Base-by-base conservation (phyloP, 208 protist species). In the Leishmania mexicana region DNA sequence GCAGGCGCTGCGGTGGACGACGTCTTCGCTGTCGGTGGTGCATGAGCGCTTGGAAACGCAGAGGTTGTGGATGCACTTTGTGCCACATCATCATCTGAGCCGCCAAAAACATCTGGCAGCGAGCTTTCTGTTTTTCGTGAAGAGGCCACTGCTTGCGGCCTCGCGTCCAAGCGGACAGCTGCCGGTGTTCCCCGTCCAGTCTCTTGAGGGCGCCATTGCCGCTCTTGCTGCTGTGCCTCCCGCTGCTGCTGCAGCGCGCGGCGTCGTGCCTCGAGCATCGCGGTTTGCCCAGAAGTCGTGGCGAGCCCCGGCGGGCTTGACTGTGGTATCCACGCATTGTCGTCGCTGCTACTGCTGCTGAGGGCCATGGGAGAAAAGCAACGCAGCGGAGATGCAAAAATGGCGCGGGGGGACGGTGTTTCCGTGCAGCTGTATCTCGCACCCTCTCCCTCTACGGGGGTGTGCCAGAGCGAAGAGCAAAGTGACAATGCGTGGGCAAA, bases 201-300 rank as follows among this genome's bases (percentile, higher is more conserved):
- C 73, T 40, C 51, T 42, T 51, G 74, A 28, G 49, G 7, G 8
- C 68, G 53, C 47, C 76, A 64, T 65, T 81, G 75, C 31, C 75
- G 70, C 62, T 80, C 71, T 45, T 58, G 70, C 67, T 83, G 82
- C 79, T 88, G 89, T 1, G 79, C 75, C 73, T 94, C 90, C 4
- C 91, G 86, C 68, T 94, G 86, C 57, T 80, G 81, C 67, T 93
- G 93, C 51, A 95, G 62, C 0, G 88, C 91, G 5, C 81, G 76
- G 0, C 93, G 83, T 3, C 93, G 90, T 1, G 91, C 90, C 35
- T 91, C 90, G 76, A 96, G 75, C 89, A 96, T 93, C 28, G 83
- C 84, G 68, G 78, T 85, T 21, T 92, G 87, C 2, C 87, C 83
- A 31, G 79, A 67, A 10, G 82, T 53, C 1, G 62, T 51, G 70